phyloP scores from a whole-genome alignment of 208 protist genomes.

The Naegleria fowleri region DNA sequence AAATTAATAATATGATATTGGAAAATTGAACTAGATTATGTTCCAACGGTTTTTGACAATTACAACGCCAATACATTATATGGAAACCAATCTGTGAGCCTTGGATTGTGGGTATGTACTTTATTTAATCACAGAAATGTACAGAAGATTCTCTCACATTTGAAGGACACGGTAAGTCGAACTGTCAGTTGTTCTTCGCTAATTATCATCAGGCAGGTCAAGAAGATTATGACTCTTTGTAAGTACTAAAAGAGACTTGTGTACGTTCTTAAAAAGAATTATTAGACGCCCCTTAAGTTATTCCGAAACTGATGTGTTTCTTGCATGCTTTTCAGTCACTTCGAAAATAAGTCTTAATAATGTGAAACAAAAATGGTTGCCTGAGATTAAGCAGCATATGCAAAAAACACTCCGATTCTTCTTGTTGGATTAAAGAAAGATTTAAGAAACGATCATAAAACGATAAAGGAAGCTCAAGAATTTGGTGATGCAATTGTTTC shows the following conservation, averaged over 20 bases:
- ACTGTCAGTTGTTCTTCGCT: background rate
- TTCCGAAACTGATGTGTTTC: background rate
- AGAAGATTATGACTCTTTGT: background rate
- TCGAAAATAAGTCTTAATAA: background rate
- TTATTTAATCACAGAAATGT: too few species aligned
- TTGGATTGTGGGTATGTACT: slow-evolving; percentile 53
- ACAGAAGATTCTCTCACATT: too few species aligned
- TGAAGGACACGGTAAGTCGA: background rate
- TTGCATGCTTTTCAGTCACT: background rate
- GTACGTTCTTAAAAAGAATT: too few species aligned
- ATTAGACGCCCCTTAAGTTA: background rate
- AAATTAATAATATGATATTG: too few species aligned
- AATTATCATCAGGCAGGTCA: background rate
- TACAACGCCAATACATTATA: slow-evolving; percentile 58
- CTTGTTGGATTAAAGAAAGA: background rate
- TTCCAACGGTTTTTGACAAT: slow-evolving; percentile 4
- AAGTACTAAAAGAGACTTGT: too few species aligned
- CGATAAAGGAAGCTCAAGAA: background rate
- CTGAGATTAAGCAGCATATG: background rate
- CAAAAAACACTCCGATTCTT: background rate
- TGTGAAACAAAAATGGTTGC: background rate
- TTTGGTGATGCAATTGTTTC: background rate
- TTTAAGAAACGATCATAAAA: background rate
- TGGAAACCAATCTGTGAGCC: slow-evolving; percentile 48
- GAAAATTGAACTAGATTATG: background rate